These are phyloP conservation scores for Lunasporangiospora selenospora DNA, from an alignment of 192 early-diverging fungal species.

Conservation along the genomic window DNA sequence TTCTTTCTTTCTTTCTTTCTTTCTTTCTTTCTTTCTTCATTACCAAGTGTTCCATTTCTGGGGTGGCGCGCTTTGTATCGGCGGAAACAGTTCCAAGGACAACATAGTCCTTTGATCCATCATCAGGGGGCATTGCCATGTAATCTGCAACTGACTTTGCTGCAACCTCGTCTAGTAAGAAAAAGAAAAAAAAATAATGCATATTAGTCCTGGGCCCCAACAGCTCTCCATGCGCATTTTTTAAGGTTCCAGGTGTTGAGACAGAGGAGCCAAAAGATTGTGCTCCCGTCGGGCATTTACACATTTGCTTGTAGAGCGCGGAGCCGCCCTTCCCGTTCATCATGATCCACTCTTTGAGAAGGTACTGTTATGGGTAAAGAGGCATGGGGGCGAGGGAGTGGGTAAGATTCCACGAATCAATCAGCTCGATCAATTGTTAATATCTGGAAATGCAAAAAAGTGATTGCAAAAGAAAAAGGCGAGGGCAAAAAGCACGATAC, in stretches of 20 bases:
- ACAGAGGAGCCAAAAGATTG: conserved; percentile 17
- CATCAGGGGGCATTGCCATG: conserved; percentile 22
- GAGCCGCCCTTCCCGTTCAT: conserved; percentile 47
- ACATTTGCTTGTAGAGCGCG: conserved; percentile 38
- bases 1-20: too few relatives aligned
- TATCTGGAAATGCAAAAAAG: neutral
- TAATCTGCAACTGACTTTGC: conserved; percentile 34
- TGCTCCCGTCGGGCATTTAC: conserved; percentile 25
- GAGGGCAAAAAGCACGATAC: conserved; percentile 24
- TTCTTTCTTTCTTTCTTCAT: too few relatives aligned
- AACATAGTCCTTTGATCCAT: conserved; percentile 12
- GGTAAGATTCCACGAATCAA: too few relatives aligned
- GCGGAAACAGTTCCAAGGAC: conserved; percentile 23
- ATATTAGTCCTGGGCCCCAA: too few relatives aligned
- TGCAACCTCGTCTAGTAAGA: conserved; percentile 26
- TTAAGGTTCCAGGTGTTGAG: conserved; percentile 3
- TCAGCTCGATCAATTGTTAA: too few relatives aligned
- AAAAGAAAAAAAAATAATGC: too few relatives aligned
- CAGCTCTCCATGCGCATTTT: too few relatives aligned
- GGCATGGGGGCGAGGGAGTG: neutral
- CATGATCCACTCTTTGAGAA: conserved; percentile 62
- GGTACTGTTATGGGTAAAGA: conserved; percentile 46
- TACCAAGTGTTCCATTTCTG: conserved; percentile 48
- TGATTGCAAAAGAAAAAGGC: neutral
- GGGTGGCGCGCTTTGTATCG: conserved; percentile 1